Percentiles rank a stretch among this genome's conserved stretches.
Conservation (phyloP, 257 asterid species). For the Solanum virginianum region DNA sequence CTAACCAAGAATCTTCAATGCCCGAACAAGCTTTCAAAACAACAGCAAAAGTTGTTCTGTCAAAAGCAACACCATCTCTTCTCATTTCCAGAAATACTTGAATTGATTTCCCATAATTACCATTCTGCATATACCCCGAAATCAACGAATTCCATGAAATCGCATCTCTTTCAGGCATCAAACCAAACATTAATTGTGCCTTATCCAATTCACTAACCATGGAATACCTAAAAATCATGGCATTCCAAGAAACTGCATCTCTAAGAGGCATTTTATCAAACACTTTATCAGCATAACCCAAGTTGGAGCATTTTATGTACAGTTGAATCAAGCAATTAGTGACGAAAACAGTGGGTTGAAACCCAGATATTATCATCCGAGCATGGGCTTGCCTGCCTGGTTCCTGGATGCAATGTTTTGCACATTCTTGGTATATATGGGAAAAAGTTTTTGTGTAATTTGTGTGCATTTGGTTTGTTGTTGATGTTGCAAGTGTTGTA, state of each 20-base stretch:
- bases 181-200: slow-evolving; percentile 35
- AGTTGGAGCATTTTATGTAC: slow-evolving; percentile 39
- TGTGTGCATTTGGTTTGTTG: not conserved
- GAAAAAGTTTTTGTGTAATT: slow-evolving; percentile 43
- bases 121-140: slow-evolving; percentile 65
- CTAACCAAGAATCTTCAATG: slow-evolving; percentile 31
- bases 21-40: slow-evolving; percentile 51
- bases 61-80: slow-evolving; percentile 43
- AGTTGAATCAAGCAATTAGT: slow-evolving; percentile 61
- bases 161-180: slow-evolving; percentile 63
- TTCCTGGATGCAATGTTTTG: slow-evolving; percentile 28
- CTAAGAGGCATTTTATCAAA: slow-evolving; percentile 59
- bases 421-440: slow-evolving; percentile 57
- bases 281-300: slow-evolving; percentile 44
- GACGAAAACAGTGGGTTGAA: slow-evolving; percentile 65
- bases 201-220: slow-evolving; percentile 19
- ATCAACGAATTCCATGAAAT: slow-evolving; percentile 83
- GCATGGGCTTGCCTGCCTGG: slow-evolving; percentile 76
- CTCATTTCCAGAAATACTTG: slow-evolving; percentile 44
- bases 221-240: slow-evolving; percentile 59
- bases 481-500: slow-evolving; percentile 15
- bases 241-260: slow-evolving; percentile 63
- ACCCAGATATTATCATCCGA: slow-evolving; percentile 49
- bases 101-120: slow-evolving; percentile 25
- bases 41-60: slow-evolving; percentile 60